phyloP scores from a whole-genome alignment of 1,284 basidiomycete species.

The Polyporus tsugae region DNA sequence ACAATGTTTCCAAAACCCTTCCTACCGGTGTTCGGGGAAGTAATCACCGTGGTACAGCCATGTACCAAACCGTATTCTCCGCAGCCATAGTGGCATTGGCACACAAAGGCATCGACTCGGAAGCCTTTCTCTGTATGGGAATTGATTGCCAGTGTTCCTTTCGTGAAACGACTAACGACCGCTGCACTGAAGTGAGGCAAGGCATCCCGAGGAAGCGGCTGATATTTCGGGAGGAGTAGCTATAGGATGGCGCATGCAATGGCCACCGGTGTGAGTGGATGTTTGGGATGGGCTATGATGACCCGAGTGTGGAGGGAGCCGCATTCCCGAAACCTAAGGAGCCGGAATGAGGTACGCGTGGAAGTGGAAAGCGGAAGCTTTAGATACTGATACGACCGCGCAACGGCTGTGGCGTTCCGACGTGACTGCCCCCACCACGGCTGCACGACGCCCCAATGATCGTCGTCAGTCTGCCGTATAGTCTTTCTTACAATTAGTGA shows the following conservation, averaged over 20 bases:
- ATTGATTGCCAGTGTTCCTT: too few relatives aligned
- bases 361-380: neutral
- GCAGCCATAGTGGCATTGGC: too few relatives aligned
- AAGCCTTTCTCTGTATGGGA: too few relatives aligned
- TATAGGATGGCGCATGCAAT: neutral
- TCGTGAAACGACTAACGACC: neutral
- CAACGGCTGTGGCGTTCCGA: neutral
- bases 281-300: neutral
- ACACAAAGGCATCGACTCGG: too few relatives aligned
- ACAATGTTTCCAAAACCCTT: neutral
- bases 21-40: too few relatives aligned
- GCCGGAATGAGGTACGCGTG: neutral
- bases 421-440: neutral
- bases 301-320: neutral
- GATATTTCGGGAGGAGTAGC: neutral
- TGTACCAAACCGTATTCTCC: too few relatives aligned
- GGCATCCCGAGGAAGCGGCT: neutral
- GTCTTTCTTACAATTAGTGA: neutral
- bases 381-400: neutral
- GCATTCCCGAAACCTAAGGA: neutral
- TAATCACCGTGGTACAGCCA: too few relatives aligned
- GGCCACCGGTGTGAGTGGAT: neutral
- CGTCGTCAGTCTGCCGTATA: neutral
- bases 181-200: neutral
- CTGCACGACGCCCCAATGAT: neutral